phyloP scores from a whole-genome alignment of 148 eudicot genomes.

The Pharnaceum exiguum region DNA sequence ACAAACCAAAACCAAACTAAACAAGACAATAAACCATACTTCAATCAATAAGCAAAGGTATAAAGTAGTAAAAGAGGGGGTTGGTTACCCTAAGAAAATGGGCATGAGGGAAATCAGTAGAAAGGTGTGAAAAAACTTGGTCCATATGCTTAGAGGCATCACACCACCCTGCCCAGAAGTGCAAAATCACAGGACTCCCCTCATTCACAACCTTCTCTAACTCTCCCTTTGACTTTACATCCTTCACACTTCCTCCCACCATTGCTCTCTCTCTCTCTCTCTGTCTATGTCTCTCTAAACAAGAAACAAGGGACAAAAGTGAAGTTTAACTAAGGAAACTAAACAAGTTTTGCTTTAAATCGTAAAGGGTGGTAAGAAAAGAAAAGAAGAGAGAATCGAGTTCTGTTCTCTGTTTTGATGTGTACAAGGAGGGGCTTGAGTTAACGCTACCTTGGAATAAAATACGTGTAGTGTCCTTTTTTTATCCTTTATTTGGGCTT shows the following conservation, averaged over 20 bases:
- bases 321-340: neutral
- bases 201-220: constrained; percentile 41
- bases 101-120: constrained; percentile 86
- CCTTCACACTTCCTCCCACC: constrained; percentile 59
- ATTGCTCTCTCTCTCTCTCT: constrained; percentile 2
- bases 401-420: no score
- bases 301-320: constrained; percentile 1
- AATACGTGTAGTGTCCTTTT: no score
- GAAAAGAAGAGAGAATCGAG: no score
- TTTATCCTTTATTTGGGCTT: no score
- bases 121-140: constrained; percentile 89
- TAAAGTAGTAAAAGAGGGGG: neutral
- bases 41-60: neutral
- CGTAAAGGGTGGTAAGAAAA: no score
- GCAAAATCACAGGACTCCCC: constrained; percentile 51
- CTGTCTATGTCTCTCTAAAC: neutral
- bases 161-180: constrained; percentile 98
- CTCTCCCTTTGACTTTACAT: constrained; percentile 65
- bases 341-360: no score
- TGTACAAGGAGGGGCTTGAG: no score
- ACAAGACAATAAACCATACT: no score
- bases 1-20: no score
- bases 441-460: no score
- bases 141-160: constrained; percentile 97
- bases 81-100: constrained; percentile 63